Conservation (phyloP, 2,329 filamentous ascomycete species). For the Corinectria fuckeliana region DNA sequence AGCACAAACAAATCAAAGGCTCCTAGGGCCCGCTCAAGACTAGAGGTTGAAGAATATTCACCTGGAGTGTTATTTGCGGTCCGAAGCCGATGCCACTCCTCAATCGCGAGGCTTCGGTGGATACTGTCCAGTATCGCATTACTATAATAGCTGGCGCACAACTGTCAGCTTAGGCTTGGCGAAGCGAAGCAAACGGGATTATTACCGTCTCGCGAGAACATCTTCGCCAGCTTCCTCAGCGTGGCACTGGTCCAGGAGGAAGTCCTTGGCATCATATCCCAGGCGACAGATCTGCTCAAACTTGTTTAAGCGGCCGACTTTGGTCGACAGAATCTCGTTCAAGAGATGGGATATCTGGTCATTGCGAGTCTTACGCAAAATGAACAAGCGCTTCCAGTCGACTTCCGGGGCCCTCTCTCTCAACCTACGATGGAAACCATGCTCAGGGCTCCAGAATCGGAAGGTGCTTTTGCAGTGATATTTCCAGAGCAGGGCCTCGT, state of each 20-base stretch:
- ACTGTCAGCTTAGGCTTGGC: slow-evolving; percentile 10
- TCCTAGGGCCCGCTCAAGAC: slow-evolving; percentile 75
- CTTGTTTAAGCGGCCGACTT: slow-evolving; percentile 71
- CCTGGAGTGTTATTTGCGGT: slow-evolving; percentile 23
- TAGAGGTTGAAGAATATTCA: slow-evolving; percentile 48
- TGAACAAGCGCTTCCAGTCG: slow-evolving; percentile 77
- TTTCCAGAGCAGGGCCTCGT: slow-evolving; percentile 81
- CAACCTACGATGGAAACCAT: slow-evolving; percentile 66
- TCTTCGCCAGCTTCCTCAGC: slow-evolving; percentile 69
- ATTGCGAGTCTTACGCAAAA: slow-evolving; percentile 61
- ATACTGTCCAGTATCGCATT: slow-evolving; percentile 78
- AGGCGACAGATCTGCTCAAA: slow-evolving; percentile 73
- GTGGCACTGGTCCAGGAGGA: slow-evolving; percentile 70
- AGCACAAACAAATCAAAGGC: slow-evolving; percentile 91
- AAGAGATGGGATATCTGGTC: slow-evolving; percentile 60
- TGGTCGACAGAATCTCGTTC: slow-evolving; percentile 72
- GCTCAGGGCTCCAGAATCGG: slow-evolving; percentile 74
- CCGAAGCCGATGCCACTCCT: slow-evolving; percentile 69
- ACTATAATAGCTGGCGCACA: slow-evolving; percentile 69
- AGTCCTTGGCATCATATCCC: slow-evolving; percentile 90
- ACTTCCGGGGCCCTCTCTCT: slow-evolving; percentile 59
- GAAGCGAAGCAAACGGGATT: slow-evolving; percentile 38
- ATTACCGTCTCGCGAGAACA: slow-evolving; percentile 74
- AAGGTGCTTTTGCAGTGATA: slow-evolving; percentile 74
- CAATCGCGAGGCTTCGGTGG: slow-evolving; percentile 79